Evolutionary conservation across 192 early-diverging fungal genomes (phyloP).

Genomic region (Entomortierella beljakovae): DNA sequence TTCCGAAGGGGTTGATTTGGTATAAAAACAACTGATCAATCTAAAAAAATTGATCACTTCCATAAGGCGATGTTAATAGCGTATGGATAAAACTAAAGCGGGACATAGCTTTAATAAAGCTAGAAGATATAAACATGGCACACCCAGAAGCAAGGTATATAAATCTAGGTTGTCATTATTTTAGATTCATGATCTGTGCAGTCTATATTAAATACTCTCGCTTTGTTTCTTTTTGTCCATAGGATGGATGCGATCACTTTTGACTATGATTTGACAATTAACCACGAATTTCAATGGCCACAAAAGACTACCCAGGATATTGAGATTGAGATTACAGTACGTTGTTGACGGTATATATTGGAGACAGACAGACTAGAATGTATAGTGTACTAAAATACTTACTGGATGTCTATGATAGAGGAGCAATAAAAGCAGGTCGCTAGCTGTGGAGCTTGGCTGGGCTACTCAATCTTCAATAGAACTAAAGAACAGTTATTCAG

Average conservation of each 20-base stretch:
- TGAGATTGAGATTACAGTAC: conserved; percentile 23
- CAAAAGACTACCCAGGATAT: conserved; percentile 5
- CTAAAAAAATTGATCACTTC: background rate
- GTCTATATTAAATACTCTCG: background rate
- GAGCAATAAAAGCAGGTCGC: background rate
- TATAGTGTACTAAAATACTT: background rate
- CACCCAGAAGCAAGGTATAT: conserved; percentile 47
- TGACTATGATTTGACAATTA: conserved; percentile 34
- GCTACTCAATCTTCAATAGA: background rate
- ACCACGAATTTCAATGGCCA: conserved; percentile 10
- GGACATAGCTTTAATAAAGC: conserved; percentile 30
- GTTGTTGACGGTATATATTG: background rate
- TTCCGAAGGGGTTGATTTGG: too few species aligned
- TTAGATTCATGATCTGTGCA: background rate
- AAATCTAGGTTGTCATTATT: background rate
- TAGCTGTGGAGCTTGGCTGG: conserved; percentile 48
- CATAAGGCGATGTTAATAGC: conserved; percentile 59
- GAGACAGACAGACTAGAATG: too few species aligned
- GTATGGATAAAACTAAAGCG: conserved; percentile 49
- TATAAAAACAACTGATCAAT: background rate
- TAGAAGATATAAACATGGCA: conserved; percentile 41
- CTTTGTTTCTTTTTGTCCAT: background rate
- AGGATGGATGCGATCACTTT: conserved; percentile 33
- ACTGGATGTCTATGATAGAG: conserved; percentile 1
- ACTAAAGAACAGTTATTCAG: background rate